Conservation (phyloP, 2,329 filamentous ascomycete genomes). For the Clonostachys solani region DNA sequence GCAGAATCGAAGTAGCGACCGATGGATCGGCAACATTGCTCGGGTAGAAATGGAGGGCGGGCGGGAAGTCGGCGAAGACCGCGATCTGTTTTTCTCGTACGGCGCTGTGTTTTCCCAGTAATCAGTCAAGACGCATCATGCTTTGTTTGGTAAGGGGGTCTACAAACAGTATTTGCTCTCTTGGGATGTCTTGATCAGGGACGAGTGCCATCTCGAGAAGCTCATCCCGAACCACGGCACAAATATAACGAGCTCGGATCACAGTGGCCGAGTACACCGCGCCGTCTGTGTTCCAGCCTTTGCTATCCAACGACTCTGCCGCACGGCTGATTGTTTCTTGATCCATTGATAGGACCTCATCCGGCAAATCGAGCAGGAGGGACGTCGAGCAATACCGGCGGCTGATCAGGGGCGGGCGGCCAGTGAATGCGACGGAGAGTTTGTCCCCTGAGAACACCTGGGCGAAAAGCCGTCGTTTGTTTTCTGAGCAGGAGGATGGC, state of each 20-base stretch:
- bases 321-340: slow-evolving; percentile 9
- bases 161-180: slow-evolving; percentile 9
- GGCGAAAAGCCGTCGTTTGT: slow-evolving; percentile 16
- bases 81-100: no score
- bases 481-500: slow-evolving; percentile 3
- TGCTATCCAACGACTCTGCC: slow-evolving; percentile 17
- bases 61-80: no score
- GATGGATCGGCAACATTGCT: no score
- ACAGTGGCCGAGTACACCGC: slow-evolving; percentile 21
- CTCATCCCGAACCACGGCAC: slow-evolving; percentile 16
- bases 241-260: slow-evolving; percentile 12
- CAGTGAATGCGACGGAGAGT: slow-evolving; percentile 31
- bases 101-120: no score
- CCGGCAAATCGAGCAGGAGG: slow-evolving; percentile 29
- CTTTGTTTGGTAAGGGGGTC: neutral
- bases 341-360: slow-evolving; percentile 24
- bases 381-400: slow-evolving; percentile 28
- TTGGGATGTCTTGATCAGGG: slow-evolving; percentile 8
- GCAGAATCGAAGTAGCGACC: slow-evolving; percentile 14
- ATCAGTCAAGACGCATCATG: no score
- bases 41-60: no score
- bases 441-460: slow-evolving; percentile 27
- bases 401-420: slow-evolving; percentile 30
- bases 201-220: slow-evolving; percentile 18
- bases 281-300: slow-evolving; percentile 29